Evolutionary conservation across 2,329 filamentous ascomycete genomes (phyloP).

Genomic region (Fusarium anguioides): DNA sequence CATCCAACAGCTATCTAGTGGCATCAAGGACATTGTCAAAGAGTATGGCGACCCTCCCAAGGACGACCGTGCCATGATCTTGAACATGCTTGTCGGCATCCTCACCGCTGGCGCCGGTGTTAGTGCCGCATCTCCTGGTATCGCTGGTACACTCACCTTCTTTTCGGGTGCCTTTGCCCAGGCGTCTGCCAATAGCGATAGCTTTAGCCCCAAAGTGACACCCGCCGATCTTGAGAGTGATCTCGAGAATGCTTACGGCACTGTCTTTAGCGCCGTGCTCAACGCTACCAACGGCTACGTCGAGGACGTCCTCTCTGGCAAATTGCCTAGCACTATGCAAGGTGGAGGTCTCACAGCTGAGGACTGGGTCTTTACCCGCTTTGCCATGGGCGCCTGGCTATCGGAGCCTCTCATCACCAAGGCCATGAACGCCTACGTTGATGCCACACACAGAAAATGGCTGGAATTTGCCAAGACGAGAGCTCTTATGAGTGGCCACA

Average conservation of each 20-base stretch:
- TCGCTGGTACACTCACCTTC: constrained; percentile 8
- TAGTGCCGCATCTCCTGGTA: background rate
- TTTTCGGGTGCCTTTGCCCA: constrained; percentile 7
- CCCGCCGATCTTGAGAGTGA: constrained; percentile 5
- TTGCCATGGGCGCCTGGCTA: constrained; percentile 11
- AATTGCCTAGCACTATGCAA: background rate
- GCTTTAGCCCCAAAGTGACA: background rate
- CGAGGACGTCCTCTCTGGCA: background rate
- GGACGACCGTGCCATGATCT: constrained; percentile 10
- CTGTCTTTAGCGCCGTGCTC: constrained; percentile 5
- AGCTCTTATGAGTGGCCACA: background rate
- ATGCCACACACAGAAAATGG: constrained; percentile 1
- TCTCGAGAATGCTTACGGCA: constrained; percentile 14
- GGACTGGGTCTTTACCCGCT: background rate
- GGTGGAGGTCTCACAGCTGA: background rate
- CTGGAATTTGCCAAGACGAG: constrained; percentile 4
- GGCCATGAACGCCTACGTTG: background rate
- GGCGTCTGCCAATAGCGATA: background rate
- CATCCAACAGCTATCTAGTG: background rate
- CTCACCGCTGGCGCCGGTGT: constrained; percentile 9
- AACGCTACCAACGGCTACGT: constrained; percentile 4
- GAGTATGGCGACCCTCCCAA: constrained; percentile 6
- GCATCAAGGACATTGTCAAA: constrained; percentile 15
- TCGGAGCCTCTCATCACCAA: constrained; percentile 2
- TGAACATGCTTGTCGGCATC: constrained; percentile 29